Evolutionary conservation across 1,284 basidiomycete genomes (phyloP).

Genomic region (Boletus sp.): DNA sequence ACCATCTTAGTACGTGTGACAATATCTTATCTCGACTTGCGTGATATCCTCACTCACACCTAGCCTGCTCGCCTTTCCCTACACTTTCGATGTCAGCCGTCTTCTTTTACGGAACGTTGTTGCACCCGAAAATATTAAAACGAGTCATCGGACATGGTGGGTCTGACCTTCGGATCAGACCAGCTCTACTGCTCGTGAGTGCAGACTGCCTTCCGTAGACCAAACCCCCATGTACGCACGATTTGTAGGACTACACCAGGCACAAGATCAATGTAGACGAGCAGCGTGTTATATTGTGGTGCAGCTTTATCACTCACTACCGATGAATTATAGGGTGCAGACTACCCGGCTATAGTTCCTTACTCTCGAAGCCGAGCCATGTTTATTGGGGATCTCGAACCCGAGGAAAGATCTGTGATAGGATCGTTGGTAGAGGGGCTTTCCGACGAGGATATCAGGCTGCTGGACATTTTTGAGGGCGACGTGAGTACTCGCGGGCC

Average conservation of each 20-base stretch:
- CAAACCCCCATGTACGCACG: not conserved
- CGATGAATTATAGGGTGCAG: constrained; percentile 43
- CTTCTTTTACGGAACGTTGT: constrained; percentile 86
- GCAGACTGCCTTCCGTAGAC: not conserved
- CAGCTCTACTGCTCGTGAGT: constrained; percentile 49
- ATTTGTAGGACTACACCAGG: constrained; percentile 64
- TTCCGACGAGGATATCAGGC: constrained; percentile 50
- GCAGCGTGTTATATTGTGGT: not conserved
- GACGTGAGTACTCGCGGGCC: constrained; percentile 49
- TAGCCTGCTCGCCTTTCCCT: not conserved
- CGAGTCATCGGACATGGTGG: constrained; percentile 62
- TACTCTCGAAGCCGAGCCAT: constrained; percentile 44
- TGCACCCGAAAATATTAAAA: constrained; percentile 66
- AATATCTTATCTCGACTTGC: not conserved
- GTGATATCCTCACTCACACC: not conserved
- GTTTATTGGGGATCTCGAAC: constrained; percentile 42
- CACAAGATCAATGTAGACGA: constrained; percentile 54
- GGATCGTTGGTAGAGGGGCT: constrained; percentile 72
- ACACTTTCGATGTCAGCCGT: constrained; percentile 38
- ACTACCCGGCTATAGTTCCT: constrained; percentile 79
- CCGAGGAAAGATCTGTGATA: constrained; percentile 55
- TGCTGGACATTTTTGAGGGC: constrained; percentile 77
- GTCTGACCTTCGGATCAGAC: constrained; percentile 51
- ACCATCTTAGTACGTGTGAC: too few relatives aligned
- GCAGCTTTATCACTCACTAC: constrained; percentile 3